Percentiles rank a stretch among this genome's conserved stretches.
These are phyloP conservation scores for Termitomyces sp. DNA, from an alignment of 768 basidiomycete genomes.

Conservation along the genomic window DNA sequence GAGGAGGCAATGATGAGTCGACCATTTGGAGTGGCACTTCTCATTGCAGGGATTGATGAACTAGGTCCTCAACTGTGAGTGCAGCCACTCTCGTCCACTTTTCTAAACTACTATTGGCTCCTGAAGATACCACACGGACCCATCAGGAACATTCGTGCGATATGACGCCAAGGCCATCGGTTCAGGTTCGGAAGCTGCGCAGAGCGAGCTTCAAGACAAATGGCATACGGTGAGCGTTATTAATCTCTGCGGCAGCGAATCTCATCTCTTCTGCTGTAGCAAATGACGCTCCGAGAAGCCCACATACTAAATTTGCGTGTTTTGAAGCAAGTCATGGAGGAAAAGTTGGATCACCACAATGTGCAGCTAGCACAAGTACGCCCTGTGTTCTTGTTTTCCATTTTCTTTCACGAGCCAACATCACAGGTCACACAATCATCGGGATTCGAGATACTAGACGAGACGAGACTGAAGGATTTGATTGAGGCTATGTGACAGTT, in stretches of 20 bases:
- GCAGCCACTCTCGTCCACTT: neutral
- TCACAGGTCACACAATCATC: conserved; percentile 68
- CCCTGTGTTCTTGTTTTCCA: conserved; percentile 16
- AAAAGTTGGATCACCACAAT: conserved; percentile 98
- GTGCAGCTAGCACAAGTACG: conserved; percentile 92
- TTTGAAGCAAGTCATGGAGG: conserved; percentile 99
- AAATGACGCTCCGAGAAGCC: conserved; percentile 88
- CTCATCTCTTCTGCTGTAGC: conserved; percentile 37
- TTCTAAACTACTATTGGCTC: neutral
- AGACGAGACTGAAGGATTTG: conserved; percentile 72
- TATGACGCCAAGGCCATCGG: conserved; percentile 99
- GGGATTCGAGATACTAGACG: conserved; percentile 89
- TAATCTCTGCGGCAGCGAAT: neutral
- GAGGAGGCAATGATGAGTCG: conserved; percentile 99
- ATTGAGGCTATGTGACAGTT: conserved; percentile 73
- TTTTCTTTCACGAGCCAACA: neutral
- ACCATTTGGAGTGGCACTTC: conserved; percentile 94
- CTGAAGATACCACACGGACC: conserved; percentile 93
- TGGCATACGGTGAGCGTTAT: conserved; percentile 76
- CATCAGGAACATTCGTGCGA: conserved; percentile 94
- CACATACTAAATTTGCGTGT: conserved; percentile 83
- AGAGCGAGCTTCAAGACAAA: conserved; percentile 94
- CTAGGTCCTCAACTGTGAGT: conserved; percentile 91
- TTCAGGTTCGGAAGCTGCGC: conserved; percentile 95
- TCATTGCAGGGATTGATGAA: conserved; percentile 98